phyloP scores from a whole-genome alignment of 352 stramenopile genomes.

The Globisporangium nodosum region DNA sequence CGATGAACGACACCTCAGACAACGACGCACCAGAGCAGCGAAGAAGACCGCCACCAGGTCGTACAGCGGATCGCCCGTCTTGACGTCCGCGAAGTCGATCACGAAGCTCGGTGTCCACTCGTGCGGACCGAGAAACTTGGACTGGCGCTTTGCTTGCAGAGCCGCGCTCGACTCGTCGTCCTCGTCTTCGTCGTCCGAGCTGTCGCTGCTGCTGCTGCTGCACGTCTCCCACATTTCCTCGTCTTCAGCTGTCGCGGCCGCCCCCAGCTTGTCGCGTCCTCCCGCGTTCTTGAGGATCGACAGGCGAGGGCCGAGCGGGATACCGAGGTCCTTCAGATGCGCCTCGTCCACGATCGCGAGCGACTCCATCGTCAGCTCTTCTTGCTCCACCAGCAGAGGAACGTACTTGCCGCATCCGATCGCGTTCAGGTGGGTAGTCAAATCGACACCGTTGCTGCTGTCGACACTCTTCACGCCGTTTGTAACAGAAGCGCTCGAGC shows the following conservation, averaged over 20 bases:
- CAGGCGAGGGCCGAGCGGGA: slow-evolving; percentile 55
- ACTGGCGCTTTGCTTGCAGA: slow-evolving; percentile 34
- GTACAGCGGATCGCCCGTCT: slow-evolving; percentile 83
- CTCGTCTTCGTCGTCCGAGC: slow-evolving; percentile 38
- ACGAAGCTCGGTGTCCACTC: slow-evolving; percentile 63
- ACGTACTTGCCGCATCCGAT: slow-evolving; percentile 56
- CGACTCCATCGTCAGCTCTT: slow-evolving; percentile 49
- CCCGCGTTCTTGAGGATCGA: slow-evolving; percentile 41
- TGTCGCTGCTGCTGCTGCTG: slow-evolving; percentile 46
- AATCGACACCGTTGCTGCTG: background rate
- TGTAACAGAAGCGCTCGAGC: slow-evolving; percentile 15
- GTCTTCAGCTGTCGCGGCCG: slow-evolving; percentile 6
- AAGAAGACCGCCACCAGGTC: slow-evolving; percentile 83
- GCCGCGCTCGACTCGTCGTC: slow-evolving; percentile 11
- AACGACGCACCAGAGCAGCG: slow-evolving; percentile 52
- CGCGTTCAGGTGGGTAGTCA: slow-evolving; percentile 30
- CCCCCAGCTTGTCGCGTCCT: slow-evolving; percentile 10
- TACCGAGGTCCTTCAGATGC: slow-evolving; percentile 49
- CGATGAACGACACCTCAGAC: background rate
- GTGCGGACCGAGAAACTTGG: slow-evolving; percentile 37
- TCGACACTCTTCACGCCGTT: background rate
- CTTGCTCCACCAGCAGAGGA: slow-evolving; percentile 41
- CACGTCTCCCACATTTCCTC: slow-evolving; percentile 48
- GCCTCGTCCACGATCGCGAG: slow-evolving; percentile 35
- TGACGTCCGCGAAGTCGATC: slow-evolving; percentile 86